phyloP scores from a whole-genome alignment of 2,329 filamentous ascomycete species.

The Gaeumannomyces sp. region DNA sequence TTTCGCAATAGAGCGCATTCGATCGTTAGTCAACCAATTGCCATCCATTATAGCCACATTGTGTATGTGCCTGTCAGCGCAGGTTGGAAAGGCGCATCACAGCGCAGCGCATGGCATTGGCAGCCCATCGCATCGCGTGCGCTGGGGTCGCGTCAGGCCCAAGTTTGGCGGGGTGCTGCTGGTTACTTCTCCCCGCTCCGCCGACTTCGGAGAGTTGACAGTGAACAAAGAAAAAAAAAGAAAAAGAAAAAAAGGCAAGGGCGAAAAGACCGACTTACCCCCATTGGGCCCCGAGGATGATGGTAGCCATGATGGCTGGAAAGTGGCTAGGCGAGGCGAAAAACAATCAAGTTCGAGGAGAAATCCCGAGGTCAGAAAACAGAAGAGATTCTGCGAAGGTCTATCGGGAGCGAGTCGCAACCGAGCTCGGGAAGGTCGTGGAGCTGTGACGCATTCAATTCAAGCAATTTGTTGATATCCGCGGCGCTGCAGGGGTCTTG shows the following conservation, averaged over 20 bases:
- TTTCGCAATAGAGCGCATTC: neutral
- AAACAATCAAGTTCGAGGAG: neutral
- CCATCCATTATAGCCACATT: too few relatives aligned
- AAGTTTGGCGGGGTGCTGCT: neutral
- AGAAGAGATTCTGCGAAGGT: neutral
- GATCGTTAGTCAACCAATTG: conserved; percentile 2
- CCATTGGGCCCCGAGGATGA: conserved; percentile 55
- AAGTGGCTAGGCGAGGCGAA: neutral
- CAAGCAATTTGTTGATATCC: neutral
- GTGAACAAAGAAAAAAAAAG: neutral
- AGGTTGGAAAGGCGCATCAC: neutral
- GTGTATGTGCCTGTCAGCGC: neutral
- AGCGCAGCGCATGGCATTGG: conserved; percentile 5
- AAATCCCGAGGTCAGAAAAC: neutral
- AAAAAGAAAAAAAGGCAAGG: conserved; percentile 1
- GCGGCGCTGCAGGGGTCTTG: neutral
- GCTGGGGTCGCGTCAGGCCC: conserved; percentile 8
- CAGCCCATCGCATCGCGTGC: conserved; percentile 22
- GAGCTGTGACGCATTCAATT: neutral
- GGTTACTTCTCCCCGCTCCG: conserved; percentile 5
- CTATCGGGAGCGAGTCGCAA: neutral
- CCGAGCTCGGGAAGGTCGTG: neutral
- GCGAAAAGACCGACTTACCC: conserved; percentile 33
- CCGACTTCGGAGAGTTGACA: conserved; percentile 5
- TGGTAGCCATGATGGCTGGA: conserved; percentile 39